phyloP scores from a whole-genome alignment of 2,329 filamentous ascomycete genomes.

The Colletotrichum somersetense region DNA sequence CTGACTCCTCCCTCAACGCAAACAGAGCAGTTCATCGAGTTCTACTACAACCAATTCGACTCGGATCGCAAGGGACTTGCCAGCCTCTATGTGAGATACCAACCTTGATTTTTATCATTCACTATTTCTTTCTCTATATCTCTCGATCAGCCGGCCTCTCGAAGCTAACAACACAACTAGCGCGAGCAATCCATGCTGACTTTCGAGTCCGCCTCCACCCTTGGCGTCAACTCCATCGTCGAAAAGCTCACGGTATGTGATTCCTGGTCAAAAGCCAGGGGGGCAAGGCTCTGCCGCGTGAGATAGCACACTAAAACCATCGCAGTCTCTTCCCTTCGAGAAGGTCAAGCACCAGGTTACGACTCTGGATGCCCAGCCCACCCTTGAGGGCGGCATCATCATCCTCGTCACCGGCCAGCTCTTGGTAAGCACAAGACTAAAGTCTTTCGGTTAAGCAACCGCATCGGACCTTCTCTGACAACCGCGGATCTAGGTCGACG shows the following conservation, averaged over 20 bases:
- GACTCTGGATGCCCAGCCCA: conserved; percentile 88
- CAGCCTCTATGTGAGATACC: conserved; percentile 81
- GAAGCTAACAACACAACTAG: conserved; percentile 58
- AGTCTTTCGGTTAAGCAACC: neutral
- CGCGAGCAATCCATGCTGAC: conserved; percentile 91
- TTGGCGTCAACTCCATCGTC: conserved; percentile 75
- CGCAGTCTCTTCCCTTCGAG: conserved; percentile 75
- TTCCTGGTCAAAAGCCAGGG: neutral
- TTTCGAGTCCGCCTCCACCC: conserved; percentile 79
- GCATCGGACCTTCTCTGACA: conserved; percentile 15
- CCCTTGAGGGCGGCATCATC: conserved; percentile 77
- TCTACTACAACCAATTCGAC: conserved; percentile 94
- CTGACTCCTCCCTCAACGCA: conserved; percentile 3
- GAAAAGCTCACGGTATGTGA: conserved; percentile 83
- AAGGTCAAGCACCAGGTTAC: conserved; percentile 83
- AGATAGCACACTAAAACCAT: conserved; percentile 18
- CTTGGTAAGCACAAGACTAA: conserved; percentile 67
- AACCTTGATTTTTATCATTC: neutral
- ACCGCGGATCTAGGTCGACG: conserved; percentile 75
- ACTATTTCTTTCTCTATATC: neutral
- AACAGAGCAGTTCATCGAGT: conserved; percentile 86
- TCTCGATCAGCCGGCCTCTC: neutral
- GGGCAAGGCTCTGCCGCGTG: neutral
- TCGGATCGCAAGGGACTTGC: conserved; percentile 72
- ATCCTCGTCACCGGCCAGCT: conserved; percentile 92